These are phyloP conservation scores for Chlamydomonas applanata DNA, from an alignment of 139 green algal genomes.

Conservation along the genomic window DNA sequence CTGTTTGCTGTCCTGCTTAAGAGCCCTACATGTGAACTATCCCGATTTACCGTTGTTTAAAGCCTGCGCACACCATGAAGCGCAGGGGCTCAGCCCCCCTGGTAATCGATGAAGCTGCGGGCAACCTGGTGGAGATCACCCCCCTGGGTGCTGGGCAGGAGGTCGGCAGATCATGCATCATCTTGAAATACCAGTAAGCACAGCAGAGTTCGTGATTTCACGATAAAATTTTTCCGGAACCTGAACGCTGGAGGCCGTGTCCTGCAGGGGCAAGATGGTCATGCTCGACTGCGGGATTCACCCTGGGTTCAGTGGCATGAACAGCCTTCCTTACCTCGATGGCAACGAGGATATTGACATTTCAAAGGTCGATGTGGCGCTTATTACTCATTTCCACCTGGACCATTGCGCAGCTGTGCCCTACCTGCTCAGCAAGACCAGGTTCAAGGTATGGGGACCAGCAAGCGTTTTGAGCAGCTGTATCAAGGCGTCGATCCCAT, in stretches of 20 bases:
- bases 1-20: no score
- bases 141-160: slow-evolving; percentile 94
- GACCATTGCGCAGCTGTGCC: slow-evolving; percentile 88
- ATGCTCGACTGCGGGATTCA: slow-evolving; percentile 98
- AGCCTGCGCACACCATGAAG: no score
- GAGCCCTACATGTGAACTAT: no score
- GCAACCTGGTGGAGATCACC: slow-evolving; percentile 57
- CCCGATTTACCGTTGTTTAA: no score
- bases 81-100: no score
- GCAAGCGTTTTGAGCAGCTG: no score
- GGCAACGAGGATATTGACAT: slow-evolving; percentile 34
- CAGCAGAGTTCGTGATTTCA: not conserved
- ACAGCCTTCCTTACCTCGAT: slow-evolving; percentile 91
- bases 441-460: slow-evolving; percentile 68
- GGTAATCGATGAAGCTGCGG: not conserved
- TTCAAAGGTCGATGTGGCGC: slow-evolving; percentile 67
- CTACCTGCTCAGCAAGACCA: slow-evolving; percentile 84
- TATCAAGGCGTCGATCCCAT: no score
- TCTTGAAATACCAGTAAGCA: slow-evolving; percentile 85
- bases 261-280: slow-evolving; percentile 70
- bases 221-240: not conserved
- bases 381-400: slow-evolving; percentile 96
- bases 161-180: slow-evolving; percentile 93
- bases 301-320: slow-evolving; percentile 79
- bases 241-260: not conserved